Percentiles rank a stretch among this genome's conserved stretches.
These are phyloP conservation scores for Amanita molliuscula DNA, from an alignment of 768 basidiomycete genomes.

Conservation along the genomic window DNA sequence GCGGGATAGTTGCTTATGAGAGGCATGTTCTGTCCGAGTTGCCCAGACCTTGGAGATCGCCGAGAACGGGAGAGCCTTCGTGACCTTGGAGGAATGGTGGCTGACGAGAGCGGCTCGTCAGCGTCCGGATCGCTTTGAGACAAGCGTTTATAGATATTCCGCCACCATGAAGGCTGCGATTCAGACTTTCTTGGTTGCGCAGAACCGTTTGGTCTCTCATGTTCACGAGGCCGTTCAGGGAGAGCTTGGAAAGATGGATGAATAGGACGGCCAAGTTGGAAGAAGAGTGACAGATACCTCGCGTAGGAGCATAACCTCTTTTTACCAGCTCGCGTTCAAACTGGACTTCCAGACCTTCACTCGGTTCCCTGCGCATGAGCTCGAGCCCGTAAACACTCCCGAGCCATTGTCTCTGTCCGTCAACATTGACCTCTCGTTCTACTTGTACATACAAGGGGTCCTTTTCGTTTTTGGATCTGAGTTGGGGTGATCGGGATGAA, in stretches of 20 bases:
- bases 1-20: slow-evolving; percentile 16
- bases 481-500: slow-evolving; percentile 7
- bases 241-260: background rate
- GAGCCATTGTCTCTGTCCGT: slow-evolving; percentile 45
- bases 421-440: slow-evolving; percentile 28
- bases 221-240: background rate
- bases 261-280: background rate
- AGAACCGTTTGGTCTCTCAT: background rate
- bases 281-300: background rate
- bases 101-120: slow-evolving; percentile 7
- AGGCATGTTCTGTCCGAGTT: slow-evolving; percentile 4
- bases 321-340: slow-evolving; percentile 42
- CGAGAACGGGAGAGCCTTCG: slow-evolving; percentile 7
- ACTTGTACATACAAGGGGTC: slow-evolving; percentile 26
- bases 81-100: slow-evolving; percentile 9
- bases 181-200: slow-evolving; percentile 13
- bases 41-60: slow-evolving; percentile 4
- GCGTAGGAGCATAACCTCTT: slow-evolving; percentile 31
- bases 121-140: slow-evolving; percentile 30
- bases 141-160: slow-evolving; percentile 38
- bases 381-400: slow-evolving; percentile 33
- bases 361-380: slow-evolving; percentile 31
- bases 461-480: background rate
- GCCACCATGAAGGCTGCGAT: slow-evolving; percentile 46
- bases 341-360: slow-evolving; percentile 41